Evolutionary conservation across 2,329 filamentous ascomycete species (phyloP), one percentile per base, ranked within the genome.

Genomic region (Xylaria sp.): DNA sequence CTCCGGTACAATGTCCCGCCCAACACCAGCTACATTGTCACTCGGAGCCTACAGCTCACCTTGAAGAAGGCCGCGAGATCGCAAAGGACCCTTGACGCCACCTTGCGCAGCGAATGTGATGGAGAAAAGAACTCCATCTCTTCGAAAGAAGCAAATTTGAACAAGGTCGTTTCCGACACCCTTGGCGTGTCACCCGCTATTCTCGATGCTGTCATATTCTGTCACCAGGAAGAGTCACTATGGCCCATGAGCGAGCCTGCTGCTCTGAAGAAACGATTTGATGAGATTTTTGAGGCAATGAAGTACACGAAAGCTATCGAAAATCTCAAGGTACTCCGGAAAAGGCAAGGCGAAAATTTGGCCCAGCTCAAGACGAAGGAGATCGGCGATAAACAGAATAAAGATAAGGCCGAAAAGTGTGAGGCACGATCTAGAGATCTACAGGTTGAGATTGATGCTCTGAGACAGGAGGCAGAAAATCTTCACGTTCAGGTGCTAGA

Each of bases 221-320:
- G 95, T 75, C 95, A 99, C 74, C 95, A 99, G 74, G 95, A 99
- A 75, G 95, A 99, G 69, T 97, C 94, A 25, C 79, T 98, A 28
- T 99, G 95, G 95, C 95, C 95, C 0, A 89, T 99, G 84, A 96
- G 92, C 73, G 92, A 96, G 72, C 92, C 95, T 0, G 82, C 86
- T 0, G 87, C 87, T 0, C 81, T 99, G 53, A 99, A 99, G 78
- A 96, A 96, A 76, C 90, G 89, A 55, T 99, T 99, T 64, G 95
- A 99, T 73, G 92, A 97, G 74, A 99, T 99, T 11, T 99, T 99
- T 69, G 95, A 98, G 78, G 95, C 95, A 1, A 83, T 92, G 78
- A 97, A 97, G 75, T 99, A 98, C 77, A 97, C 94, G 35, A 97
- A 97, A 73, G 95, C 94, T 17, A 96, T 99, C 63, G 94, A 97